These are phyloP conservation scores for Pseudogymnoascus sp. DNA, from an alignment of 2,329 filamentous ascomycete genomes.

Conservation along the genomic window DNA sequence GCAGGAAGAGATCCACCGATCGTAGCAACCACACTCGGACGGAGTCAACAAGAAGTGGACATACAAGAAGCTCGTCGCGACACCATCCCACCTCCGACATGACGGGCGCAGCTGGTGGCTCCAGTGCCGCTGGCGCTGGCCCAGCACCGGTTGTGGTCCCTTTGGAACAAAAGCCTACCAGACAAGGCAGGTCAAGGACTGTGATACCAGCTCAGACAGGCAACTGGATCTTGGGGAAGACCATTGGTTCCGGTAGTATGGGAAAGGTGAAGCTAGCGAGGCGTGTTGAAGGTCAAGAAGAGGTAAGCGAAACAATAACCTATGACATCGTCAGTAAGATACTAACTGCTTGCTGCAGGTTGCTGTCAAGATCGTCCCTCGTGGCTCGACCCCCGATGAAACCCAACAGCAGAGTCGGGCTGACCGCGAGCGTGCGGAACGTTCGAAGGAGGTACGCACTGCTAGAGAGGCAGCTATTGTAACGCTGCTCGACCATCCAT, in stretches of 20 bases:
- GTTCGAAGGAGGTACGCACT: constrained; percentile 92
- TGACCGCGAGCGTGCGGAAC: constrained; percentile 83
- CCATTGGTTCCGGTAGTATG: constrained; percentile 96
- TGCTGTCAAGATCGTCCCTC: constrained; percentile 93
- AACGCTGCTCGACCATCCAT: constrained; percentile 85
- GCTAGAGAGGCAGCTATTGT: constrained; percentile 95
- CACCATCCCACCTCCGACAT: constrained; percentile 36
- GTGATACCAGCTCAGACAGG: constrained; percentile 86
- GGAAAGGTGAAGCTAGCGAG: constrained; percentile 95
- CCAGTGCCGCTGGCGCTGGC: constrained; percentile 45
- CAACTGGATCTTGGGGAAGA: constrained; percentile 93
- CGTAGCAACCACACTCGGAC: constrained; percentile 18
- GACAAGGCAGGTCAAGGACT: constrained; percentile 56
- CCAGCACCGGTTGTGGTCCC: constrained; percentile 44
- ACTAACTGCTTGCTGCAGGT: constrained; percentile 49
- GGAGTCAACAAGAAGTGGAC: constrained; percentile 30
- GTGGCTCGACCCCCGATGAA: constrained; percentile 81
- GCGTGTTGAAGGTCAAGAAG: constrained; percentile 81
- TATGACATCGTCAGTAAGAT: background rate
- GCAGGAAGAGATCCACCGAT: constrained; percentile 21
- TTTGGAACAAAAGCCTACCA: constrained; percentile 42
- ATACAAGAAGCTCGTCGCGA: constrained; percentile 37
- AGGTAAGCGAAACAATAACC: constrained; percentile 46
- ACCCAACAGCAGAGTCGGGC: constrained; percentile 55
- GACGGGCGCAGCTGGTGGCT: constrained; percentile 39